Evolutionary conservation across 148 eudicot species (phyloP), one percentile per base, ranked within the genome.

Genomic region (Gaultheria prostrata): DNA sequence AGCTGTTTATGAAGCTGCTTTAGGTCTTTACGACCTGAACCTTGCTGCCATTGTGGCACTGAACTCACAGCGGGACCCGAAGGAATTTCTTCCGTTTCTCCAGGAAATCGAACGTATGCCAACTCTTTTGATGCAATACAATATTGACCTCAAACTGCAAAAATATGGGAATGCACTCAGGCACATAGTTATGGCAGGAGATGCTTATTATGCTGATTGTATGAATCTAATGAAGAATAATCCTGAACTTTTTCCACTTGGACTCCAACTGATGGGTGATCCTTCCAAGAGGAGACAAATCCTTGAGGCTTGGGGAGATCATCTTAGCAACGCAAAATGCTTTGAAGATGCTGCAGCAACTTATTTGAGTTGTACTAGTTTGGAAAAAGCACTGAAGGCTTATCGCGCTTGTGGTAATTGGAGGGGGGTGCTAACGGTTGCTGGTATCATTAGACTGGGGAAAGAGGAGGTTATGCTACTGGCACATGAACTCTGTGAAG

Each of bases 41-140:
- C 97, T 97, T 87, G 97, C 98, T 45, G 99, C 99, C 88, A 97
- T 97, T 85, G 99, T 97, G 79, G 99, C 98, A 70, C 88, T 97
- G 82, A 97, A 97, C 87, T 91, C 97, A 71, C 99, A 97, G 74
- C 89, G 81, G 79, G 99, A 97, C 77, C 99, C 99, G 51, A 97
- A 94, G 87, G 99, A 97, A 86, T 97, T 97, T 89, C 93, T 97
- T 88, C 99, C 99, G 30, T 90, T 92, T 85, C 97, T 97, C 18
- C 95, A 97, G 86, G 97, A 92, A 83, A 87, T 97, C 61, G 93
- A 97, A 88, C 78, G 51, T 50, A 79, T 97, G 96, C 96, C 97
- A 84, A 28, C 83, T 80, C 90, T 91, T 63, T 39, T 94, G 77
- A 94, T 92, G 97, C 90, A 91, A 82, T 94, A 91, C 82, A 94